Evolutionary conservation across 371 early-diverging fungal species (phyloP).

Genomic region (Syncephalastrum racemosum): DNA sequence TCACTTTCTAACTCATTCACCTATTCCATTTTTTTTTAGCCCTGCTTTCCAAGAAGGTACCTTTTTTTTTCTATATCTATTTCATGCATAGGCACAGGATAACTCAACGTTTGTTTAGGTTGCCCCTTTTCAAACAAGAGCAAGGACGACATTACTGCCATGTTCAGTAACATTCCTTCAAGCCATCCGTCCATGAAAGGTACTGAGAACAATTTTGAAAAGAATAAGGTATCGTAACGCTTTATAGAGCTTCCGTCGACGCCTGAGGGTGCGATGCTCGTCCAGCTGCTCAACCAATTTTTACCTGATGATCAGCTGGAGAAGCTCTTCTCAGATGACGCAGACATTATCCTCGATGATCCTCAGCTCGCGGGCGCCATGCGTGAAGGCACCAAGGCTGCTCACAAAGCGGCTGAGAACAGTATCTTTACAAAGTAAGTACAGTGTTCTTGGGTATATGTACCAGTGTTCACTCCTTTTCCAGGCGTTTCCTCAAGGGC

Average conservation of each 20-base stretch:
- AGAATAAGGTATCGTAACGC: conserved; percentile 2
- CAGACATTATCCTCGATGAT: conserved; percentile 28
- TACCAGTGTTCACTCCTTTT: neutral
- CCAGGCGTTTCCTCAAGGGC: conserved; percentile 48
- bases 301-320: conserved; percentile 27
- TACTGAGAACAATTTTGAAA: conserved; percentile 4
- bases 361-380: conserved; percentile 49
- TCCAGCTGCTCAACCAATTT: conserved; percentile 37
- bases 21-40: conserved; percentile 24
- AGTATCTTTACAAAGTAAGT: conserved; percentile 57
- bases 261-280: conserved; percentile 39
- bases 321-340: conserved; percentile 13
- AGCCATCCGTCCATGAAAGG: conserved; percentile 43
- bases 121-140: conserved; percentile 47
- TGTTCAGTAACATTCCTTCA: conserved; percentile 37
- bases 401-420: conserved; percentile 59
- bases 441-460: neutral
- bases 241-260: conserved; percentile 35
- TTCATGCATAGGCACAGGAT: no score
- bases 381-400: conserved; percentile 61
- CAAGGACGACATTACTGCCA: conserved; percentile 31
- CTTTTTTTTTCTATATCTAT: no score
- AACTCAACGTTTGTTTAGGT: conserved; percentile 19
- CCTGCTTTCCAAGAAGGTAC: conserved; percentile 51
- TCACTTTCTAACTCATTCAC: neutral